Evolutionary conservation across 106 monocot species (phyloP), one percentile per base, ranked within the genome.

Genomic region (Alisma plantagoaquatica): DNA sequence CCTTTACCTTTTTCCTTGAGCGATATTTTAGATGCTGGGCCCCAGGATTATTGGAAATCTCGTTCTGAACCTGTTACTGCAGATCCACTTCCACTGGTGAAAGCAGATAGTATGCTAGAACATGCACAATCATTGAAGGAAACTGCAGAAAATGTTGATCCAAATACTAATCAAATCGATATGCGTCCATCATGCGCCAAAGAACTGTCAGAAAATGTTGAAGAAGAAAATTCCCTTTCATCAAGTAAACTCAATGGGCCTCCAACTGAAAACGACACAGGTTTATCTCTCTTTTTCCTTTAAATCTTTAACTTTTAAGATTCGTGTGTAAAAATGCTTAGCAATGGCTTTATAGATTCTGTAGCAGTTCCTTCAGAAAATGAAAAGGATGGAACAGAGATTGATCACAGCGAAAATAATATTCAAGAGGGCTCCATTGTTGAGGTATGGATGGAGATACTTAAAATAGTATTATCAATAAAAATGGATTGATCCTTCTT

Each of bases 401-500:
- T 10, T 41, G 63, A 29, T 72, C 24, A 43, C 4, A 64, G 29
- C 23, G 74, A 65, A 43, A 77, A 63, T 63, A 46, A 22, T 48
- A 77, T 91, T 18, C 46, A 65, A 41, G 73, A 78, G 55, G 83
- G 76, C 41, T 65, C 77, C 41, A 59, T 72, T 62, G 84, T 91
- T 63, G 84, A 89, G 88, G 88, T 83, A 70, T 41, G 58, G 20
- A n/a, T n/a, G n/a, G n/a, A n/a, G n/a, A n/a, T n/a, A n/a, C n/a
- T n/a, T n/a, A n/a, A n/a, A n/a, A n/a, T n/a, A n/a, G n/a, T n/a
- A n/a, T n/a, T n/a, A n/a, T n/a, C n/a, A n/a, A n/a, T n/a, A n/a
- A n/a, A n/a, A n/a, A n/a, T n/a, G n/a, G n/a, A n/a, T n/a, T n/a
- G n/a, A n/a, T n/a, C n/a, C n/a, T n/a, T n/a, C n/a, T n/a, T n/a